These are phyloP conservation scores for Scedosporium aurantiacum DNA, from an alignment of 2,329 filamentous ascomycete species.

Conservation along the genomic window DNA sequence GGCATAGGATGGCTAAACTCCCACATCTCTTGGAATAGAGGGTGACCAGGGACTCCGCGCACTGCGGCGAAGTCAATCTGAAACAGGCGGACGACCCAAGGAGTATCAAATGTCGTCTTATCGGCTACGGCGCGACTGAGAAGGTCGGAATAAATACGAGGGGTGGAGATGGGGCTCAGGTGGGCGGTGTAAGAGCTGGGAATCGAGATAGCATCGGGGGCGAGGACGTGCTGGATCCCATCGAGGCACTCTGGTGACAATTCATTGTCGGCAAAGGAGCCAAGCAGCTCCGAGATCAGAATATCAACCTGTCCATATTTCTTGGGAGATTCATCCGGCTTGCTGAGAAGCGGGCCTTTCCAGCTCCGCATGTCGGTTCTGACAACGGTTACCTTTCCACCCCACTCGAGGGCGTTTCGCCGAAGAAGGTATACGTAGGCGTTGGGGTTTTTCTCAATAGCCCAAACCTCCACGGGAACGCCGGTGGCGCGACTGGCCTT, in stretches of 20 bases:
- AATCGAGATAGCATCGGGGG: constrained; percentile 78
- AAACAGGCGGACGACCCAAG: constrained; percentile 89
- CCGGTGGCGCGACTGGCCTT: constrained; percentile 66
- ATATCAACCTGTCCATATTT: constrained; percentile 70
- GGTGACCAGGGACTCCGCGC: constrained; percentile 39
- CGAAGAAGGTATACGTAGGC: constrained; percentile 86
- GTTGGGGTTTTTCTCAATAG: constrained; percentile 96
- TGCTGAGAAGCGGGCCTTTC: constrained; percentile 61
- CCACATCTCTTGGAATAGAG: constrained; percentile 67
- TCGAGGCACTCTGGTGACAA: constrained; percentile 93
- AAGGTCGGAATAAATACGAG: constrained; percentile 76
- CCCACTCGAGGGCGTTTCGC: constrained; percentile 78
- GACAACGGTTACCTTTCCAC: constrained; percentile 68
- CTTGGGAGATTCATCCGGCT: constrained; percentile 29
- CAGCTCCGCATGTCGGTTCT: constrained; percentile 97
- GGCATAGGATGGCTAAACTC: constrained; percentile 70
- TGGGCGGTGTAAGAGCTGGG: constrained; percentile 89
- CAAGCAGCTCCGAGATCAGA: constrained; percentile 83
- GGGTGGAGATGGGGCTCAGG: constrained; percentile 81
- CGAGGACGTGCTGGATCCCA: constrained; percentile 84
- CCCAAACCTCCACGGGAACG: constrained; percentile 76
- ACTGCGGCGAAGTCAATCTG: constrained; percentile 78
- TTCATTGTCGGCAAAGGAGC: constrained; percentile 95
- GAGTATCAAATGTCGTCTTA: constrained; percentile 69
- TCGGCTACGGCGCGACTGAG: constrained; percentile 50